Conservation (phyloP, 1,284 basidiomycete genomes). For the Heliocybe sulcata region DNA sequence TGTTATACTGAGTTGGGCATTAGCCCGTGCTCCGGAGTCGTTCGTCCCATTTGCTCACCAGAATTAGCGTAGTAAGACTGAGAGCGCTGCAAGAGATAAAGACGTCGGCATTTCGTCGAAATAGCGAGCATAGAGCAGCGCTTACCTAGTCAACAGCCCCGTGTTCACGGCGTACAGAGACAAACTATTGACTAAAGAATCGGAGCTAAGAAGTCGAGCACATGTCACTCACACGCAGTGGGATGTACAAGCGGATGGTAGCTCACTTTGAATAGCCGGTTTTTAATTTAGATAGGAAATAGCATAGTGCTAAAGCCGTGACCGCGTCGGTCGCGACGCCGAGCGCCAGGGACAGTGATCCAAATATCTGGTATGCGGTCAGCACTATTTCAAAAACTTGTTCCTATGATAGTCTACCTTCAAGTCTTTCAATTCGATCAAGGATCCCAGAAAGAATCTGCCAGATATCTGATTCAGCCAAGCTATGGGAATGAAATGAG, state of each 20-base stretch:
- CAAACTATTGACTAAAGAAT: slow-evolving; percentile 50
- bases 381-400: background rate
- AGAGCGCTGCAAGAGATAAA: slow-evolving; percentile 32
- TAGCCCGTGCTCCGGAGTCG: background rate
- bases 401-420: slow-evolving; percentile 6
- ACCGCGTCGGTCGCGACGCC: slow-evolving; percentile 39
- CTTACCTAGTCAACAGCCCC: slow-evolving; percentile 53
- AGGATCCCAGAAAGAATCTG: slow-evolving; percentile 16
- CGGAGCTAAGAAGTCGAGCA: slow-evolving; percentile 31
- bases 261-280: slow-evolving; percentile 36
- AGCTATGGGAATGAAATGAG: slow-evolving; percentile 15
- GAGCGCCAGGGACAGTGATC: slow-evolving; percentile 32
- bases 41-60: slow-evolving; percentile 30
- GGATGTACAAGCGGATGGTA: background rate
- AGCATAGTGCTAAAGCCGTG: slow-evolving; percentile 42
- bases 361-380: slow-evolving; percentile 25
- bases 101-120: slow-evolving; percentile 1
- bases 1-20: slow-evolving; percentile 38
- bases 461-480: background rate
- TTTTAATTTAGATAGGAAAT: slow-evolving; percentile 41
- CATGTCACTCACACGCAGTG: slow-evolving; percentile 1
- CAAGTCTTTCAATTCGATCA: slow-evolving; percentile 15
- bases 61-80: slow-evolving; percentile 48
- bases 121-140: background rate
- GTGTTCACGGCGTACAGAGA: slow-evolving; percentile 52